These are phyloP conservation scores for Chaetomiaceae sp. DNA, from an alignment of 2,329 filamentous ascomycete species.

Conservation along the genomic window DNA sequence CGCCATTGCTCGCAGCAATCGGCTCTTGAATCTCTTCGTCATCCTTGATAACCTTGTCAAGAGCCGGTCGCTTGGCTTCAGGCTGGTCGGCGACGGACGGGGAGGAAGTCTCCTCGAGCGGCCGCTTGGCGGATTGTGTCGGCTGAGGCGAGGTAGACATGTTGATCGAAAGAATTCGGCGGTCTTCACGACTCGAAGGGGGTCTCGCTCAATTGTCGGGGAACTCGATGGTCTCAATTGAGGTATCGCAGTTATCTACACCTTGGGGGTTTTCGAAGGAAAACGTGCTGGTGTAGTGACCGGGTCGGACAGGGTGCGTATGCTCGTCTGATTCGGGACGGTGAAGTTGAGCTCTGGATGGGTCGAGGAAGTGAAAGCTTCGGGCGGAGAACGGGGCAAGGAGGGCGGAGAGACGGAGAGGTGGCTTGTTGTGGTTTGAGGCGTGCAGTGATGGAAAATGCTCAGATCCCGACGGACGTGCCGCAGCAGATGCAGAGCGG, in stretches of 20 bases:
- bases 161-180: slow-evolving; percentile 35
- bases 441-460: slow-evolving; percentile 16
- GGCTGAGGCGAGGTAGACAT: slow-evolving; percentile 70
- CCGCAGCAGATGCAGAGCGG: slow-evolving; percentile 14
- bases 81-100: slow-evolving; percentile 91
- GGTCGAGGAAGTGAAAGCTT: slow-evolving; percentile 18
- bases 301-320: slow-evolving; percentile 34
- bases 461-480: slow-evolving; percentile 16
- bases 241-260: slow-evolving; percentile 61
- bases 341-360: slow-evolving; percentile 14
- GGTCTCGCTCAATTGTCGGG: slow-evolving; percentile 33
- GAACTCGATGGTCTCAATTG: slow-evolving; percentile 42
- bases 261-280: slow-evolving; percentile 76
- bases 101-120: slow-evolving; percentile 93
- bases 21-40: slow-evolving; percentile 49
- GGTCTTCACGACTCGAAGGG: slow-evolving; percentile 19
- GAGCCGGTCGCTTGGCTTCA: slow-evolving; percentile 90
- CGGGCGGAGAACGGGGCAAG: slow-evolving; percentile 15
- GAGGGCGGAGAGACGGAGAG: slow-evolving; percentile 17
- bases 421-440: slow-evolving; percentile 16
- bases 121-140: slow-evolving; percentile 77
- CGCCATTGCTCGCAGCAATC: slow-evolving; percentile 34
- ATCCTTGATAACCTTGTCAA: slow-evolving; percentile 82
- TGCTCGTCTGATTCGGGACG: slow-evolving; percentile 19
- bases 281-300: slow-evolving; percentile 83